Conservation (phyloP, 1,284 basidiomycete species). For the Leccinum pachyderme region DNA sequence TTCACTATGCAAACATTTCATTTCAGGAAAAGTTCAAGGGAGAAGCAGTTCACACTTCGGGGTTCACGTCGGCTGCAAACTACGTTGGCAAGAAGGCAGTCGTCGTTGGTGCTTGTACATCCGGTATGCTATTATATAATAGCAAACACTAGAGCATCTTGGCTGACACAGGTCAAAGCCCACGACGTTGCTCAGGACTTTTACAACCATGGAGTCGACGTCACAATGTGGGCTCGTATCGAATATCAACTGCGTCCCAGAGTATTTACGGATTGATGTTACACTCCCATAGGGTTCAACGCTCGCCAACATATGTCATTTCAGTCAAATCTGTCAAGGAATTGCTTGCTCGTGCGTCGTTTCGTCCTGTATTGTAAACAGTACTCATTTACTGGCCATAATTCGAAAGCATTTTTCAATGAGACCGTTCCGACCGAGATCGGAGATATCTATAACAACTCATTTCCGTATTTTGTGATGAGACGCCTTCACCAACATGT, state of each 20-base stretch:
- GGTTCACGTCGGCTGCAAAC: slow-evolving; percentile 35
- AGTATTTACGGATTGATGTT: slow-evolving; percentile 1
- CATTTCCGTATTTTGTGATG: slow-evolving; percentile 17
- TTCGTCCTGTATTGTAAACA: not conserved
- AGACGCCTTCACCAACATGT: slow-evolving; percentile 21
- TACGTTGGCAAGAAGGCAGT: slow-evolving; percentile 44
- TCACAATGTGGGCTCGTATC: slow-evolving; percentile 24
- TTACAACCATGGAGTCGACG: slow-evolving; percentile 20
- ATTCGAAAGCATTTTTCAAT: slow-evolving; percentile 19
- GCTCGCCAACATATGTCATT: slow-evolving; percentile 30
- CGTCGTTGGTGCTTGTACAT: slow-evolving; percentile 44
- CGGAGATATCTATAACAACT: slow-evolving; percentile 19
- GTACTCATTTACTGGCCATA: not conserved
- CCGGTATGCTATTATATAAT: slow-evolving; percentile 21
- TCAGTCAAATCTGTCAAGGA: slow-evolving; percentile 16
- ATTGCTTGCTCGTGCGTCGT: slow-evolving; percentile 18
- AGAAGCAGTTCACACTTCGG: slow-evolving; percentile 38
- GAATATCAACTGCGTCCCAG: not conserved
- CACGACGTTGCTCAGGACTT: slow-evolving; percentile 32
- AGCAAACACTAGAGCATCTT: not conserved
- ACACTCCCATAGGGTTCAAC: slow-evolving; percentile 22
- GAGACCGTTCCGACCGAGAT: slow-evolving; percentile 28
- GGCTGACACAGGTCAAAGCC: slow-evolving; percentile 13
- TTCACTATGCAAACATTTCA: not conserved
- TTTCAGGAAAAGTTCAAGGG: slow-evolving; percentile 26